These are phyloP conservation scores for Rickenella mellea DNA, from an alignment of 768 basidiomycete species.

Conservation along the genomic window DNA sequence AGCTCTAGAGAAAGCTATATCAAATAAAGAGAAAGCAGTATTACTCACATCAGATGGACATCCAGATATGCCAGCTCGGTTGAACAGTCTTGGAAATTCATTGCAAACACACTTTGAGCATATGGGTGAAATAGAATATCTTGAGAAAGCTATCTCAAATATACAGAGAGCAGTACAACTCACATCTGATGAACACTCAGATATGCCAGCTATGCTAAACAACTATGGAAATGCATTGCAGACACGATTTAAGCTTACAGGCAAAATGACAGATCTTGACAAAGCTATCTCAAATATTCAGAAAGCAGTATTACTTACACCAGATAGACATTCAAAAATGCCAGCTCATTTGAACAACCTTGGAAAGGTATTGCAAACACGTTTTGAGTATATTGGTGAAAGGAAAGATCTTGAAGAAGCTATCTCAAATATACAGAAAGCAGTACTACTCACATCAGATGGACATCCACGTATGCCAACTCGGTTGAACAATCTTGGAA, in stretches of 20 bases:
- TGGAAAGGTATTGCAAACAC: neutral
- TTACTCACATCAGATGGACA: too few relatives aligned
- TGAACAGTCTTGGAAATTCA: too few relatives aligned
- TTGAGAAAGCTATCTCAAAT: too few relatives aligned
- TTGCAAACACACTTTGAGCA: too few relatives aligned
- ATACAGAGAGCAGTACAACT: too few relatives aligned
- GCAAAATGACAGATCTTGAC: neutral
- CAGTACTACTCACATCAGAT: neutral
- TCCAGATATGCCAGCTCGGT: too few relatives aligned
- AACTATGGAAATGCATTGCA: neutral
- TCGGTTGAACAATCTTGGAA: conserved; percentile 3
- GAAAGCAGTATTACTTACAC: neutral
- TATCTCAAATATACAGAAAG: conserved; percentile 1
- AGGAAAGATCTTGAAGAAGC: conserved; percentile 4
- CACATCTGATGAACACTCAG: too few relatives aligned
- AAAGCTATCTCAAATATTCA: neutral
- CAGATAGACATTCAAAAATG: too few relatives aligned
- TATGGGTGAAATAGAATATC: too few relatives aligned
- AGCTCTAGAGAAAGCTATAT: too few relatives aligned
- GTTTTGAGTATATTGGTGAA: conserved; percentile 4
- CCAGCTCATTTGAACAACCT: conserved; percentile 7
- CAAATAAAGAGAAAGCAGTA: too few relatives aligned
- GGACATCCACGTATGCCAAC: conserved; percentile 1
- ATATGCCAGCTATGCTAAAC: too few relatives aligned
- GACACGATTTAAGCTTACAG: conserved; percentile 1